A percentile compares a stretch with the other conserved stretches of the same genome.
Evolutionary conservation across 2,329 filamentous ascomycete species (phyloP).

Genomic region (Madurella mycetomatis): DNA sequence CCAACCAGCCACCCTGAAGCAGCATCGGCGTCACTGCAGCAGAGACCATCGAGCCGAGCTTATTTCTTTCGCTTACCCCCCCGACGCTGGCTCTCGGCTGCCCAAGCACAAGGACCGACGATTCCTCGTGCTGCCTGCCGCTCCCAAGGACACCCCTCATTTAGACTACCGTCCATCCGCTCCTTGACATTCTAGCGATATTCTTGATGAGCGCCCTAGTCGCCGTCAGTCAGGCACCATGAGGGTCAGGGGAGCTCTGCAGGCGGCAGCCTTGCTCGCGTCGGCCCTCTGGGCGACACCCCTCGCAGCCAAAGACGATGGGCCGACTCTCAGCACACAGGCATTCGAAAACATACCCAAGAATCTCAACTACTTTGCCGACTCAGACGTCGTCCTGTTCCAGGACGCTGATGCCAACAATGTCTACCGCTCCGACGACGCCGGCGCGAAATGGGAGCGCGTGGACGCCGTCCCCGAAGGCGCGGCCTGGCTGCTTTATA

Average conservation of each 20-base stretch:
- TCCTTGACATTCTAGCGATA: not conserved
- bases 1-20: no score
- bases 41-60: not conserved
- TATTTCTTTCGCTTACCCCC: not conserved
- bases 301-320: slow-evolving; percentile 53
- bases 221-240: slow-evolving; percentile 41
- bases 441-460: slow-evolving; percentile 70
- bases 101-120: not conserved
- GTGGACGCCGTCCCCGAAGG: slow-evolving; percentile 62
- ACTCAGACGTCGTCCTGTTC: slow-evolving; percentile 76
- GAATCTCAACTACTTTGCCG: slow-evolving; percentile 84
- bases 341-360: slow-evolving; percentile 62
- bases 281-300: slow-evolving; percentile 38
- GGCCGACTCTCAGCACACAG: slow-evolving; percentile 61
- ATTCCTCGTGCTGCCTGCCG: not conserved
- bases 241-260: slow-evolving; percentile 47
- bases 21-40: no score
- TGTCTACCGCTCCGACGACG: slow-evolving; percentile 75
- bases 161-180: not conserved
- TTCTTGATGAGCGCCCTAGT: slow-evolving; percentile 41
- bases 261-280: slow-evolving; percentile 49
- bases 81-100: not conserved
- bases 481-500: slow-evolving; percentile 57
- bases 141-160: not conserved
- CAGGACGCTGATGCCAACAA: slow-evolving; percentile 60